Evolutionary conservation across 2,329 filamentous ascomycete species (phyloP), one percentile per base, ranked within the genome.

Genomic region (Sporothrix mexicana): DNA sequence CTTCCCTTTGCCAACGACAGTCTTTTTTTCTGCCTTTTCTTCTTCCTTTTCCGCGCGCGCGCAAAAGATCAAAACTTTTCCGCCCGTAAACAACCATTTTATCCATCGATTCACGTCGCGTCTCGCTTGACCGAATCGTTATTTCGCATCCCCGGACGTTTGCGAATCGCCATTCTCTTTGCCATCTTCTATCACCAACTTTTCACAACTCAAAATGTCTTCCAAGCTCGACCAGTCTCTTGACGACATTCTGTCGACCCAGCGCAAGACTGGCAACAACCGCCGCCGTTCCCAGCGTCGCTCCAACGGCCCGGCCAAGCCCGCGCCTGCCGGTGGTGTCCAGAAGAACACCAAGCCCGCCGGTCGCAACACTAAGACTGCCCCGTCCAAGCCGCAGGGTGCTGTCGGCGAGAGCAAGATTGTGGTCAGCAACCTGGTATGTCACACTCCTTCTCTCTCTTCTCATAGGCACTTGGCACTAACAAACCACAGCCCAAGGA

Each of bases 351-450:
- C 88, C 73, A 92, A 87, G 79, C 82, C 85, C 77, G 81, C 86
- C 73, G 92, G 91, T 79, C 85, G 85, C 76, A 84, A 85, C 64
- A 85, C 86, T 77, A 90, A 91, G 84, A 84, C 88, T 74, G 85
- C 87, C 57, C 89, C 93, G 75, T 88, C 89, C 78, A 92, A 91
- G 81, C 88, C 88, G 74, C 83, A 88, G 73, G 84, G 86, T 77
- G 82, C 84, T 74, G 85, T 86, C 79, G 90, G 90, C 80, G 94
- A 97, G 78, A 97, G 94, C 88, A 98, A 98, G 86, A 95, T 98
- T 85, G 93, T 97, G 84, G 95, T 99, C 85, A 97, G 94, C 91
- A 97, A 97, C 87, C 89, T 99, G 88, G 95, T 98, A 92, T 84
- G 94, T 51, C 6, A 9, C 9, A 6, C 8, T 12, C 12, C 76